Conservation (phyloP, 148 eudicot species). For the Pouteria glomerata region DNA sequence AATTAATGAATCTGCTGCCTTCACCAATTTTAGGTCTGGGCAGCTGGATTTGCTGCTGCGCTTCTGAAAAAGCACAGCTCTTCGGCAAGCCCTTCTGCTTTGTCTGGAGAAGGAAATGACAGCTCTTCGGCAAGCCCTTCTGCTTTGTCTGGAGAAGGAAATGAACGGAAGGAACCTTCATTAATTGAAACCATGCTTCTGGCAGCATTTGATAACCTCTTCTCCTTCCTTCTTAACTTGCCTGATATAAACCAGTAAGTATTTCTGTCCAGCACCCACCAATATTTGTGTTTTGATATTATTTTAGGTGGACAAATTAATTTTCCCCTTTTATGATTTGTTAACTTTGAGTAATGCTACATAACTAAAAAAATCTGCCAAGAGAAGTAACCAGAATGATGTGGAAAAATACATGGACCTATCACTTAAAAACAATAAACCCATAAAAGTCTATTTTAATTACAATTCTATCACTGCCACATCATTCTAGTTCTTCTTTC, state of each 20-base stretch:
- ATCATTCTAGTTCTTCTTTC: too few relatives aligned
- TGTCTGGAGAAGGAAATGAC: constrained; percentile 34
- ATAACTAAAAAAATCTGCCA: too few relatives aligned
- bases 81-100: constrained; percentile 30
- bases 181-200: constrained; percentile 47
- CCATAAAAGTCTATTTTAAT: too few relatives aligned
- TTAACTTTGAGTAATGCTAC: too few relatives aligned
- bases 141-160: constrained; percentile 18
- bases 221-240: constrained; percentile 53
- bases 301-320: neutral
- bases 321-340: too few relatives aligned
- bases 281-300: neutral
- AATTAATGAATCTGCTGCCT: neutral
- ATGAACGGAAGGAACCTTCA: constrained; percentile 33
- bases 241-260: constrained; percentile 71
- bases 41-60: constrained; percentile 93
- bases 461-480: too few relatives aligned
- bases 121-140: constrained; percentile 43
- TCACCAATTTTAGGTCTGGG: constrained; percentile 63
- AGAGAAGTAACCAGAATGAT: too few relatives aligned
- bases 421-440: too few relatives aligned
- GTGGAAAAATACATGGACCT: too few relatives aligned
- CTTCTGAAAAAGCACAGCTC: constrained; percentile 75
- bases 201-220: constrained; percentile 58
- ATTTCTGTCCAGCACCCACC: neutral